Base-by-base conservation (phyloP, 176 grass and related monocot genomes). In the Pontederia crassipes region DNA sequence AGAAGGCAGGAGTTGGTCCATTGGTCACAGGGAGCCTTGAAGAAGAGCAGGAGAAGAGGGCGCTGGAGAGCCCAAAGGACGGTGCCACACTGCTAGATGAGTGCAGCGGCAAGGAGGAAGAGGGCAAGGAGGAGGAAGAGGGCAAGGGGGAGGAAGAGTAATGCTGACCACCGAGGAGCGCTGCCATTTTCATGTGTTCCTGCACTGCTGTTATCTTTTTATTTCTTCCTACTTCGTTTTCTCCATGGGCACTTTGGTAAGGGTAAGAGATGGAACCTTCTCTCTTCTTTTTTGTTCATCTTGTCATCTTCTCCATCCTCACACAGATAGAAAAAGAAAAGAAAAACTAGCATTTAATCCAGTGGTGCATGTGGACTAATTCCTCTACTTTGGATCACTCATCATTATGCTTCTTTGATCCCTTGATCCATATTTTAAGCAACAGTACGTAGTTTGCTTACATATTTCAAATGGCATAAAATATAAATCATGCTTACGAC, bases 1-100 rank as follows among this genome's bases (percentile, higher is more conserved):
- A 56, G 49, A 7, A 32, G 27, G 49, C 35, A 48, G n/a, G 49
- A 55, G 10, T n/a, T 12, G 40, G 46, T 0, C 12, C 17, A 0
- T 24, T 48, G 9, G 49, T 47, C 11, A n/a, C 15, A 29, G 62
- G 48, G 24, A 72, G 20, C 20, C 20, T 24, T 48, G 28, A 61
- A 17, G 13, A 64, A 65, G 83, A 90, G 28, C 75, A 78, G 66
- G 89, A 89, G 76, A 95, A 95, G 73, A 62, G 89, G 52, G 81
- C 89, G 12, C 58, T 95, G 61, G 89, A 82, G 73, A 95, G 81
- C 73, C 89, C 89, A 67, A 89, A 82, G 65, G 81, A 85, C 10
- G 80, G 74, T 16, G 70, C 70, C 11, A 74, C 55, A 57, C 48
- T 45, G 62, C 56, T 32, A 59, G 78, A 55, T 60, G 59, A 13